phyloP scores from a whole-genome alignment of 2,329 filamentous ascomycete genomes.

The Phialophora chinensis region DNA sequence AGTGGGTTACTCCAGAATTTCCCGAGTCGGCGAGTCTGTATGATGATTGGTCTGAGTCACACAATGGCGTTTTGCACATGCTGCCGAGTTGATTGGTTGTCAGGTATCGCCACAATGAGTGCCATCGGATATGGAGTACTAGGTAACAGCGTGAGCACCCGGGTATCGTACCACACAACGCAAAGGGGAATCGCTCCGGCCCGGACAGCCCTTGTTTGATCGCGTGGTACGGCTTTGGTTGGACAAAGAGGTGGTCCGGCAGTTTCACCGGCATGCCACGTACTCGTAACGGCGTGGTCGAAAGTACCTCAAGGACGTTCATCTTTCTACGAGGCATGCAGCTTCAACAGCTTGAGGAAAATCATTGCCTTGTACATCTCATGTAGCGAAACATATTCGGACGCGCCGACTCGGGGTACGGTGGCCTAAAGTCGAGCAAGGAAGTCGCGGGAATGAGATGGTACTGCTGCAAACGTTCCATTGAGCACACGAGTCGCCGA shows the following conservation, averaged over 20 bases:
- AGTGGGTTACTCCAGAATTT: constrained; percentile 5
- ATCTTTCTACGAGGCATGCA: constrained; percentile 8
- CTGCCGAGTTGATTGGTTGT: not conserved
- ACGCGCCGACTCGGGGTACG: constrained; percentile 3
- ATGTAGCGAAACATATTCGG: constrained; percentile 4
- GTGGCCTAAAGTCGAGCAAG: not conserved
- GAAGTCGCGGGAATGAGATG: not conserved
- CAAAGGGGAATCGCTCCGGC: constrained; percentile 8
- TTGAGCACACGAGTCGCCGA: not conserved
- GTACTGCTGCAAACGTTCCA: not conserved
- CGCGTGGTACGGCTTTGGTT: constrained; percentile 6
- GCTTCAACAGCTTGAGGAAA: not conserved
- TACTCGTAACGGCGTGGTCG: constrained; percentile 5
- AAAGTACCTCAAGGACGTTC: constrained; percentile 11
- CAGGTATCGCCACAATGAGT: constrained; percentile 9
- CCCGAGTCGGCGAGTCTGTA: not conserved
- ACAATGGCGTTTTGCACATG: not conserved
- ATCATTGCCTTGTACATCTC: constrained; percentile 8
- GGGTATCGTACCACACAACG: constrained; percentile 2
- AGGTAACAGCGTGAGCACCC: not conserved
- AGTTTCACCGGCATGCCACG: not conserved
- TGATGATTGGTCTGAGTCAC: constrained; percentile 12
- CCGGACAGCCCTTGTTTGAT: not conserved
- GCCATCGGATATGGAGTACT: not conserved
- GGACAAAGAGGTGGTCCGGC: not conserved